These are phyloP conservation scores for Trametes coccinea DNA, from an alignment of 768 basidiomycete genomes.

Conservation along the genomic window DNA sequence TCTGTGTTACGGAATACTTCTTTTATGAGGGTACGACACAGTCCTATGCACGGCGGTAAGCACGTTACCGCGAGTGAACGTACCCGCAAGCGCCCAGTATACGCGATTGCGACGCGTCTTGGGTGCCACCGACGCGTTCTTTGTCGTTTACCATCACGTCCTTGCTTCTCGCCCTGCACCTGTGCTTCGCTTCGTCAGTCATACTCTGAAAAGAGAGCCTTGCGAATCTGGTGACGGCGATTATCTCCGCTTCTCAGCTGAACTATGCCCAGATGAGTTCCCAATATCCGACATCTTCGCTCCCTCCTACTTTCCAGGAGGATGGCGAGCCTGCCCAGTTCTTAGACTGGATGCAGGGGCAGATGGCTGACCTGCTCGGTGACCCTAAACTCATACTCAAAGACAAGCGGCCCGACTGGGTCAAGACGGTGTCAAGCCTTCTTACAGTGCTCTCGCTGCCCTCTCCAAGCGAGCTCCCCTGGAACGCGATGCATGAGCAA, in stretches of 20 bases:
- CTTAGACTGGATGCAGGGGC: slow-evolving; percentile 17
- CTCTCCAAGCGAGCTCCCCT: slow-evolving; percentile 48
- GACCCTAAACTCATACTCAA: neutral
- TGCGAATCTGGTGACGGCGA: no score
- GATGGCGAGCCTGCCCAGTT: slow-evolving; percentile 19
- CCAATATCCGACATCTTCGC: slow-evolving; percentile 15
- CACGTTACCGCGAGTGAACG: no score
- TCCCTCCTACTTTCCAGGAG: slow-evolving; percentile 27
- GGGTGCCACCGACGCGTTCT: slow-evolving; percentile 16
- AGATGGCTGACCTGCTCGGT: slow-evolving; percentile 15
- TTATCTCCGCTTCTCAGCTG: no score
- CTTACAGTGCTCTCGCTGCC: slow-evolving; percentile 53
- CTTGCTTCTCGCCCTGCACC: no score
- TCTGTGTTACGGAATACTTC: no score
- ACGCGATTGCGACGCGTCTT: neutral
- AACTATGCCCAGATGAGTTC: slow-evolving; percentile 13
- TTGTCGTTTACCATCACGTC: neutral
- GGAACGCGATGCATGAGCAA: slow-evolving; percentile 59
- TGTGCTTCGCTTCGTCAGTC: neutral
- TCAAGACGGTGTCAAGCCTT: slow-evolving; percentile 31
- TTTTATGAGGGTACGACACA: no score
- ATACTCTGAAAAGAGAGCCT: no score
- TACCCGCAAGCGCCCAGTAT: neutral
- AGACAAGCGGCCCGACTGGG: slow-evolving; percentile 7
- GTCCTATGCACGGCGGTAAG: no score